phyloP scores from a whole-genome alignment of 1,284 basidiomycete species.

The Volvariella volvacea region DNA sequence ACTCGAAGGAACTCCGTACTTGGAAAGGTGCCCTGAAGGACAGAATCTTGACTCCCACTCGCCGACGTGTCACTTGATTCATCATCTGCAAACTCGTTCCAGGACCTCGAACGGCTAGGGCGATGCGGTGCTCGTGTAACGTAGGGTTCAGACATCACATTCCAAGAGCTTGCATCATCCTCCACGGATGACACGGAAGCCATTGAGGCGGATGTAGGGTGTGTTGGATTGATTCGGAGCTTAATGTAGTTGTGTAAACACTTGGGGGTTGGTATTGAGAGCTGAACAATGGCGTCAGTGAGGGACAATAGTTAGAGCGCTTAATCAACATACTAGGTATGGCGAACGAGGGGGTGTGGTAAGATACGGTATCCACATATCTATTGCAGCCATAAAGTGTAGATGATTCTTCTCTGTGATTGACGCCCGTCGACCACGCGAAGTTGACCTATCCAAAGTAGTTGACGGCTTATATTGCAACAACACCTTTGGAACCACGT shows the following conservation, averaged over 20 bases:
- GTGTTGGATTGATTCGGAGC: slow-evolving; percentile 63
- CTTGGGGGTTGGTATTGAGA: slow-evolving; percentile 68
- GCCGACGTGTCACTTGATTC: slow-evolving; percentile 72
- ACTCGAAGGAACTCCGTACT: slow-evolving; percentile 68
- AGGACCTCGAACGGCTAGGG: slow-evolving; percentile 47
- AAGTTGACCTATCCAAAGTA: slow-evolving; percentile 23
- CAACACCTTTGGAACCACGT: slow-evolving; percentile 68
- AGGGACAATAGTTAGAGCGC: slow-evolving; percentile 4
- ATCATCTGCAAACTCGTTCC: slow-evolving; percentile 70
- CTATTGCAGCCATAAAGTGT: slow-evolving; percentile 74
- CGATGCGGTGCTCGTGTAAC: slow-evolving; percentile 54
- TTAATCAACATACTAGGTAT: slow-evolving; percentile 48
- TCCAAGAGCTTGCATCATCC: slow-evolving; percentile 62
- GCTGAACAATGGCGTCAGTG: slow-evolving; percentile 28
- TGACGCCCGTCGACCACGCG: slow-evolving; percentile 41
- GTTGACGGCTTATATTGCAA: slow-evolving; percentile 33
- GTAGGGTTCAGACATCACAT: slow-evolving; percentile 68
- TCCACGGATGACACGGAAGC: slow-evolving; percentile 71
- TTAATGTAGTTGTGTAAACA: slow-evolving; percentile 71
- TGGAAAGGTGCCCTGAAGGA: slow-evolving; percentile 72
- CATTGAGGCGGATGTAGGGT: slow-evolving; percentile 49
- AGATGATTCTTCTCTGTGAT: slow-evolving; percentile 47
- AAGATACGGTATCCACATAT: slow-evolving; percentile 65
- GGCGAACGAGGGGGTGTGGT: slow-evolving; percentile 62
- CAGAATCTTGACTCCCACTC: slow-evolving; percentile 38